A percentile compares a stretch with the other conserved stretches of the same genome.
These are phyloP conservation scores for Beauveria rudraprayagi DNA, from an alignment of 2,329 filamentous ascomycete genomes.

Conservation along the genomic window DNA sequence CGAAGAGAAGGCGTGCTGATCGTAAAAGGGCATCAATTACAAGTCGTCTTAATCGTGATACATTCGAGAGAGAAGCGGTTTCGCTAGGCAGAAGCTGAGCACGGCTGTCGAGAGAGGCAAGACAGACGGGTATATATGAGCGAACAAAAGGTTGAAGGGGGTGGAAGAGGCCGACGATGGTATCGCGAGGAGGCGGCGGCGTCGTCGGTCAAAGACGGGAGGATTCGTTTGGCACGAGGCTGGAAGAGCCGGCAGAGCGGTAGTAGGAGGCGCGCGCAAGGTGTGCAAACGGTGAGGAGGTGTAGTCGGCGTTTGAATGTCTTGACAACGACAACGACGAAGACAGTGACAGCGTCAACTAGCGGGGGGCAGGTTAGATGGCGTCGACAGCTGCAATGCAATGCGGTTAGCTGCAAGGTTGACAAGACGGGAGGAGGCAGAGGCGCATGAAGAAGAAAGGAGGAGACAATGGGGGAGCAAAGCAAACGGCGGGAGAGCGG, in stretches of 20 bases:
- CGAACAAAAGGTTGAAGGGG: not conserved
- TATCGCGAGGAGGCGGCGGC: not conserved
- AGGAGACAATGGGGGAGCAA: not conserved
- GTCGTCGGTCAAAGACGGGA: not conserved
- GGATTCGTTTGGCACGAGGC: not conserved
- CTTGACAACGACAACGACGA: not conserved
- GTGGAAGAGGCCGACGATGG: not conserved
- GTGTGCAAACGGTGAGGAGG: conserved; percentile 3
- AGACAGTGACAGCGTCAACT: too few relatives aligned
- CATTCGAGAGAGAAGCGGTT: conserved; percentile 7
- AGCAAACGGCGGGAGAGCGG: not conserved
- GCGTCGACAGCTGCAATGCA: conserved; percentile 25
- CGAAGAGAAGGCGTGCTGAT: conserved; percentile 17
- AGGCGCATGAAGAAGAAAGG: conserved; percentile 1
- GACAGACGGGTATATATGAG: not conserved
- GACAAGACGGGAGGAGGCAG: conserved; percentile 16
- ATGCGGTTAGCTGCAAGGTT: conserved; percentile 23
- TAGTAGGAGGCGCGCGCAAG: not conserved
- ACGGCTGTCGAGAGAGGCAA: not conserved
- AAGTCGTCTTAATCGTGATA: conserved; percentile 19
- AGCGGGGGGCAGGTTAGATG: not conserved
- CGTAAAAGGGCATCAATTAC: conserved; percentile 22
- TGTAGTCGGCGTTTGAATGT: not conserved
- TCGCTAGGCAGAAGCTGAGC: not conserved
- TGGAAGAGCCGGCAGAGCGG: not conserved